Base-by-base conservation (phyloP, 2,329 filamentous ascomycete species). In the Microsporum audouinii region DNA sequence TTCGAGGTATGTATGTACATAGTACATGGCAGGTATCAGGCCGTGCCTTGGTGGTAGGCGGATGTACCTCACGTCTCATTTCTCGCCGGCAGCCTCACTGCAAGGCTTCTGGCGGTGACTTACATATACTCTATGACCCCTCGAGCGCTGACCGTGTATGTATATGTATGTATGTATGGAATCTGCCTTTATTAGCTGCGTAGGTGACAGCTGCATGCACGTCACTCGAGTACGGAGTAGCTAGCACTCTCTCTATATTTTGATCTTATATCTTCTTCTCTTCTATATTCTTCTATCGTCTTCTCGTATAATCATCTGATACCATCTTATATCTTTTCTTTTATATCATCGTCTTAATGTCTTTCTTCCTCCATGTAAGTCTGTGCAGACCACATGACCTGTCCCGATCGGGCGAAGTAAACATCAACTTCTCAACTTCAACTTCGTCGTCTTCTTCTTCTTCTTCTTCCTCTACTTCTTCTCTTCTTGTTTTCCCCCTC, bases 11-110 rank as follows among this genome's bases (percentile, higher is more conserved):
- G 17, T 23, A 43, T n/a, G 39, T n/a, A 43, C 14, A n/a, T n/a
- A 43, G 39, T 43, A 23, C 38, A 41, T 41, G 38, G 38, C 38
- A 14, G 39, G 14, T 5, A 43, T 14, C 14, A 17, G 39, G 39
- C 14, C 38, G 6, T 4, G 12, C 14, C 39, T 43, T n/a, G 39
- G 39, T n/a, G 17, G 39, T 41, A 29, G 36, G 4, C 2, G 5
- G n/a, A 55, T 55, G 36, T 58, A 58, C 34, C 56, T 58, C 17
- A 39, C 56, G 56, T 34, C 56, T 58, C 56, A 58, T 34, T 58
- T 55, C 29, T 7, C 7, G 17, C 23, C n/a, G n/a, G 34, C 56
- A 43, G 56, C 56, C 56, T 58, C 56, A 43, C 56, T 38, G 27
- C 31, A 31, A 5, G 31, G 14, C 10, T 8, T n/a, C 29, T 31